Evolutionary conservation across 1,139 yeast genomes (phyloP), one percentile per base, ranked within the genome.

Genomic region (Wickerhamiella infanticola): DNA sequence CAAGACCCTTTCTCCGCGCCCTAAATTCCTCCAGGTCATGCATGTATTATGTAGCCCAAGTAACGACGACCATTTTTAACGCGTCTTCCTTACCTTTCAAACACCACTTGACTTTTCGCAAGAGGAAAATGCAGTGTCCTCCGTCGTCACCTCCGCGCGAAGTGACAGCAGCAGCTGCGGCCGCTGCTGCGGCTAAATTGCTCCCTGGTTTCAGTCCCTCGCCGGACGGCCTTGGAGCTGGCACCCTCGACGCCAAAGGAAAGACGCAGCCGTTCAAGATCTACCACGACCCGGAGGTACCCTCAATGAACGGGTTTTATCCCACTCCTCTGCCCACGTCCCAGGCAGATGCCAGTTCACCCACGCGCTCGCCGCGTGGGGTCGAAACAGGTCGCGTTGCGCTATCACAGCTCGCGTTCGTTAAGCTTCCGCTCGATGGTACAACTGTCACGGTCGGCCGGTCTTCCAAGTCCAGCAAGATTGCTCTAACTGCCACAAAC

Each of bases 391-490:
- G 36, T 6, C 52, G 61, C 7, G 55, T 55, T 3, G 66, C 67
- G 4, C 52, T 65, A 39, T 54, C 61, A 18, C 52, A 59, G 3
- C 54, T 65, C 23, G 55, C 60, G 0, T 47, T 62, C 26, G 59
- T 57, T 3, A 47, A 58, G 11, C 52, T 66, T 5, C 64, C 67
- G 4, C 51, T 53, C 5, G 50, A 53, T 5, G 70, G 70, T 13
- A 37, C 35, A 24, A 47, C 53, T 4, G 58, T 69, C 29, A 62
- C 63, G 7, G 62, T 82, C 48, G 93, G 93, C 5, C 69, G 93
- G 51, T 78, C 85, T 4, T 75, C 84, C 18, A 69, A 72, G 58
- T 64, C 77, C 24, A 72, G 81, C 52, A 79, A 75, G 48, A 74
- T 74, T 55, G 73, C 73, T 47, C 65, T 80, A 48, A 64, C 73